Conservation (phyloP, 2,329 filamentous ascomycete species). For the Coniosporium tulheliwenetii region DNA sequence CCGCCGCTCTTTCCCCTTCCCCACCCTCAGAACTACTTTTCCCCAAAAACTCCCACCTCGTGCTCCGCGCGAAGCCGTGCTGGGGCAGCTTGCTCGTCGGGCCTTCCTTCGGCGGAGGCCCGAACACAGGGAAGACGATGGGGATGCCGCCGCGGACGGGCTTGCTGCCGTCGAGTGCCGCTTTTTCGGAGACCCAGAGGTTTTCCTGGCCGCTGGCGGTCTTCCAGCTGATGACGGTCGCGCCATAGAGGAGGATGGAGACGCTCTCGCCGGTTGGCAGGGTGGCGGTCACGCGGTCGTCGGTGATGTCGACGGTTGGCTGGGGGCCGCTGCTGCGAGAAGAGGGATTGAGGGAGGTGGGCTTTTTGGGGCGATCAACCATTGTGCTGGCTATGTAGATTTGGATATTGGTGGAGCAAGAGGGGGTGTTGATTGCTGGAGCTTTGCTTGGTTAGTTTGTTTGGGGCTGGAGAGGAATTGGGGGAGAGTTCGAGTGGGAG, state of each 20-base stretch:
- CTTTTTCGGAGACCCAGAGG: slow-evolving; percentile 69
- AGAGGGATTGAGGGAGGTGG: slow-evolving; percentile 46
- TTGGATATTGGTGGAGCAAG: too few species aligned
- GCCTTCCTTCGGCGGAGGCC: slow-evolving; percentile 59
- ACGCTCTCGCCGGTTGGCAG: slow-evolving; percentile 79
- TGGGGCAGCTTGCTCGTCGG: slow-evolving; percentile 71
- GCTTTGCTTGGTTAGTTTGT: too few species aligned
- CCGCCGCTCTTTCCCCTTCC: slow-evolving; percentile 22
- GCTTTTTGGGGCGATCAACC: slow-evolving; percentile 79
- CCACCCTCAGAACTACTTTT: slow-evolving; percentile 56
- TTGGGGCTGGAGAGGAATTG: too few species aligned
- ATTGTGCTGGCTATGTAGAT: slow-evolving; percentile 28
- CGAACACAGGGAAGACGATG: slow-evolving; percentile 88
- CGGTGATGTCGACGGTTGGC: slow-evolving; percentile 60
- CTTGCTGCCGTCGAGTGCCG: slow-evolving; percentile 73
- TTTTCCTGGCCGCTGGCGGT: slow-evolving; percentile 56
- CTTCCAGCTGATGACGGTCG: slow-evolving; percentile 90
- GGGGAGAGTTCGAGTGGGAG: too few species aligned
- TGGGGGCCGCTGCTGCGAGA: slow-evolving; percentile 51
- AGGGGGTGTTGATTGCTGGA: too few species aligned
- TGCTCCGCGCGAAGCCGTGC: slow-evolving; percentile 87
- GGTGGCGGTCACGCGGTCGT: slow-evolving; percentile 59
- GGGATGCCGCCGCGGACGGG: slow-evolving; percentile 84
- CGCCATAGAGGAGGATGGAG: slow-evolving; percentile 76
- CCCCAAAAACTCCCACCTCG: slow-evolving; percentile 75